phyloP scores from a whole-genome alignment of 176 grass and related monocot genomes.

The Miscanthus lutarioriparius region DNA sequence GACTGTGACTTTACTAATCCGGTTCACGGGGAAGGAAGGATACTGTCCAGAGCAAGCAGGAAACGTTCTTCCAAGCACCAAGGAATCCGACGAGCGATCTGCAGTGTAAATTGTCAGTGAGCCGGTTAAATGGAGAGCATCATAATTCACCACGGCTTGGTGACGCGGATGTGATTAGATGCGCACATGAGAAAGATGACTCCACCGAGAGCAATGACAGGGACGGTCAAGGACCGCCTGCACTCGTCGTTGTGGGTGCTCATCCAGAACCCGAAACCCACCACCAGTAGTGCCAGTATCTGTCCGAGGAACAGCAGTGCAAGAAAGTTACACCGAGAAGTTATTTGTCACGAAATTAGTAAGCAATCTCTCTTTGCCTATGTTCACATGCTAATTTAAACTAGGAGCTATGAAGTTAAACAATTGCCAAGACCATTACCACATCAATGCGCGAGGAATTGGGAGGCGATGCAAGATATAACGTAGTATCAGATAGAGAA shows the following conservation, averaged over 20 bases:
- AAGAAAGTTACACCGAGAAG: background rate
- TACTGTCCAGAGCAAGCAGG: slow-evolving; percentile 88
- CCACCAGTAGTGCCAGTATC: slow-evolving; percentile 80
- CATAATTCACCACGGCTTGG: background rate
- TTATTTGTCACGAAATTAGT: background rate
- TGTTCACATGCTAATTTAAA: background rate
- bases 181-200: slow-evolving; percentile 84
- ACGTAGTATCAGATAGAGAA: too few species aligned
- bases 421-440: background rate
- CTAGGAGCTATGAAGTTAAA: background rate
- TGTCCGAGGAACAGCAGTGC: slow-evolving; percentile 31
- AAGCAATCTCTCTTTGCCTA: background rate
- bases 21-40: slow-evolving; percentile 50
- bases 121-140: background rate
- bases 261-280: slow-evolving; percentile 94
- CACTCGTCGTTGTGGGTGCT: slow-evolving; percentile 87
- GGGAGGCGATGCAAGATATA: background rate
- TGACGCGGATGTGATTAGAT: background rate
- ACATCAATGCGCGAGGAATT: background rate
- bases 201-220: slow-evolving; percentile 81
- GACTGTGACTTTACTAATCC: slow-evolving; percentile 18
- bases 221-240: slow-evolving; percentile 76
- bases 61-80: slow-evolving; percentile 86
- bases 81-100: slow-evolving; percentile 94
- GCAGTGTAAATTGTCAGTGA: slow-evolving; percentile 31